Evolutionary conservation across 495 filamentous ascomycete species (phyloP), one percentile per base, ranked within the genome.

Genomic region (Aspergillus funiculosus): DNA sequence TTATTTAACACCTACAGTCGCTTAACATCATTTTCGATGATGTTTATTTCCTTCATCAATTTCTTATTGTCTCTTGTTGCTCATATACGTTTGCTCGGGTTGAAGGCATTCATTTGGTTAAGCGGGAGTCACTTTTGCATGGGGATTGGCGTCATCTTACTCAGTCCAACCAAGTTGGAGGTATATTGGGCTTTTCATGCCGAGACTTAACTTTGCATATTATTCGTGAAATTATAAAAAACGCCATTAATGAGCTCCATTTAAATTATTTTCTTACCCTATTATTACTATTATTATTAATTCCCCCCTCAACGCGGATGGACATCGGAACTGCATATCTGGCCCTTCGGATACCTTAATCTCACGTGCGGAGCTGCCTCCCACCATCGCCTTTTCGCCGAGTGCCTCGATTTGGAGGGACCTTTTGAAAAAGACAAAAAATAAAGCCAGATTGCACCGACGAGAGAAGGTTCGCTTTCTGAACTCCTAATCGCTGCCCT

Each of bases 261-360:
- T 4, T 35, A 5, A 35, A 15, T 35, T 34, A 17, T 34, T 35
- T n/a, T n/a, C n/a, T n/a, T n/a, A n/a, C n/a, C n/a, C n/a, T n/a
- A n/a, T n/a, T n/a, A n/a, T 35, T 13, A 0, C 9, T 17, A 35
- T 17, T 15, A 35, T 35, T 14, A 35, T 35, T 15, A 4, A 35
- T 35, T 35, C 20, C 14, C 7, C 8, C 20, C 10, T 21, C 6
- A 38, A 38, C 17, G 9, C 14, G 34, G 6, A 14, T n/a, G 19
- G 30, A 13, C n/a, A 30, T 46, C 38, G 44, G 27, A 58, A 26
- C 46, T 45, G 51, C 47, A 58, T 49, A 58, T 58, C 55, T 58
- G 55, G 51, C 53, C 48, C 39, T 32, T 52, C 26, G 27, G 34
- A 21, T n/a, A 25, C 36, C 25, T 19, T 21, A 10, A 42, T 28